Evolutionary conservation across 495 filamentous ascomycete genomes (phyloP).

Genomic region (Lasiosphaeriaceae sp.): DNA sequence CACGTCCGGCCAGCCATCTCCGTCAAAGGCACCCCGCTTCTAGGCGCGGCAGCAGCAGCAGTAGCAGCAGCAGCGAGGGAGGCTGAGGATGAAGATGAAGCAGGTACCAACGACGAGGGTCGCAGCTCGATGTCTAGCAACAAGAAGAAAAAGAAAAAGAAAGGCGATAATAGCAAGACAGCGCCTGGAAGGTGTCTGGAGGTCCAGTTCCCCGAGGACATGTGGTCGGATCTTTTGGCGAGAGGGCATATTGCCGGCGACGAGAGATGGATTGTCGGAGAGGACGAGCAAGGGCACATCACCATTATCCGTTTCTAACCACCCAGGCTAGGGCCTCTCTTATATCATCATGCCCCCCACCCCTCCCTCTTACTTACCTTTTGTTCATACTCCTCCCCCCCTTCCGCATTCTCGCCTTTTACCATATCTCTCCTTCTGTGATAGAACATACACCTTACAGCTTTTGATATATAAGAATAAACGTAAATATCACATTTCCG

Average conservation of each 20-base stretch:
- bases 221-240: slow-evolving; percentile 49
- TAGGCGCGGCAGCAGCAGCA: too few relatives aligned
- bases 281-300: slow-evolving; percentile 49
- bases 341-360: too few relatives aligned
- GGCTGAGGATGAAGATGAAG: neutral
- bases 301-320: slow-evolving; percentile 52
- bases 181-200: slow-evolving; percentile 17
- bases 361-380: too few relatives aligned
- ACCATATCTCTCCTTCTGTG: too few relatives aligned
- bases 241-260: slow-evolving; percentile 58
- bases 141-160: neutral
- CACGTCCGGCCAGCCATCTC: slow-evolving; percentile 22
- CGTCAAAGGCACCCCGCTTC: slow-evolving; percentile 10
- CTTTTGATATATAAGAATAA: too few relatives aligned
- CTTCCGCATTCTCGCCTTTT: too few relatives aligned
- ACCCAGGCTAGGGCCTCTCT: neutral
- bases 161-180: neutral
- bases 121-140: neutral
- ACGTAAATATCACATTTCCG: too few relatives aligned
- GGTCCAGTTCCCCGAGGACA: slow-evolving; percentile 37
- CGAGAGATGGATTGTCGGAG: slow-evolving; percentile 61
- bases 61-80: neutral
- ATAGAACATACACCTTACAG: too few relatives aligned
- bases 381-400: too few relatives aligned
- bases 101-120: too few relatives aligned